Conservation (phyloP, 2,329 filamentous ascomycete species). For the Talaromyces sp. region DNA sequence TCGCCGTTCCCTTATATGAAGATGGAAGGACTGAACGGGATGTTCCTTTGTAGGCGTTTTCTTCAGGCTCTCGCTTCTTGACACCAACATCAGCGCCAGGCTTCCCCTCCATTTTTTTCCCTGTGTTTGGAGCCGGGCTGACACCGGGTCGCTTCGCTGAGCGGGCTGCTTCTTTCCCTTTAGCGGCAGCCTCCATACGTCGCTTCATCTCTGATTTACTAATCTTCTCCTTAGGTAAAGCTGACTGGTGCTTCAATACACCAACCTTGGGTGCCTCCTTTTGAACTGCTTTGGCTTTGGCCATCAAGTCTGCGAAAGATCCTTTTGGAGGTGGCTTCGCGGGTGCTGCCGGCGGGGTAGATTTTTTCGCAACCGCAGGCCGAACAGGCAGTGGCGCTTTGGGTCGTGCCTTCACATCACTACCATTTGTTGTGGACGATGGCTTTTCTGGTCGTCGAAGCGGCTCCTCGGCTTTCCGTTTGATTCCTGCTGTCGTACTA, state of each 20-base stretch:
- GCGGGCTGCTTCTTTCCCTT: conserved; percentile 36
- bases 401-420: conserved; percentile 22
- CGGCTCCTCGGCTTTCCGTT: conserved; percentile 45
- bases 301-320: conserved; percentile 58
- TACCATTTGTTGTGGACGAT: conserved; percentile 22
- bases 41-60: conserved; percentile 38
- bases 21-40: conserved; percentile 29
- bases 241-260: conserved; percentile 54
- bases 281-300: conserved; percentile 54
- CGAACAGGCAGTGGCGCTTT: conserved; percentile 24
- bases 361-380: conserved; percentile 20
- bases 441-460: conserved; percentile 30
- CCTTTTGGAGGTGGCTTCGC: conserved; percentile 52
- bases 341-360: conserved; percentile 22
- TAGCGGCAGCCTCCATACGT: conserved; percentile 40
- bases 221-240: conserved; percentile 51
- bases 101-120: conserved; percentile 22
- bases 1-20: conserved; percentile 43
- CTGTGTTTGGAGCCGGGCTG: conserved; percentile 20
- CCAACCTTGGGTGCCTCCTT: conserved; percentile 47
- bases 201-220: conserved; percentile 54
- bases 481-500: conserved; percentile 27
- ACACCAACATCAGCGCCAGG: conserved; percentile 22
- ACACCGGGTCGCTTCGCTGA: conserved; percentile 27
- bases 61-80: conserved; percentile 33